These are phyloP conservation scores for Bonia amplexicaulis DNA, from an alignment of 176 grass and related monocot species.

Conservation along the genomic window DNA sequence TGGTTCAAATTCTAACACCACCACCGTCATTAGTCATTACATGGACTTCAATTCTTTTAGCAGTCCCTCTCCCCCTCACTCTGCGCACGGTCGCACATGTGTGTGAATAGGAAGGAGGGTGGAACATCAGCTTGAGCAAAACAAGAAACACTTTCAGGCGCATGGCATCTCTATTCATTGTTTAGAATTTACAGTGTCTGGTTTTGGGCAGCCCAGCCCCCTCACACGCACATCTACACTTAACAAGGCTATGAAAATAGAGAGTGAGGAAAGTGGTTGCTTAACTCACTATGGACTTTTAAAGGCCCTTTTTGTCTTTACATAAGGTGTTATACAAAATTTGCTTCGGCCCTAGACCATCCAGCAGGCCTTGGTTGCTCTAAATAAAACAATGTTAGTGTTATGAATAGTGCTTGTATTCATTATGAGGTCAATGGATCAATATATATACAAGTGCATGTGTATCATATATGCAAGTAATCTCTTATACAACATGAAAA, in stretches of 20 bases:
- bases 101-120: neutral
- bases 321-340: neutral
- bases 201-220: neutral
- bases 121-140: slow-evolving; percentile 9
- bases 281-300: neutral
- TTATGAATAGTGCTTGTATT: too few species aligned
- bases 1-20: neutral
- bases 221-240: too few species aligned
- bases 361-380: neutral
- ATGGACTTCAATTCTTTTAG: neutral
- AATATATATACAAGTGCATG: too few species aligned
- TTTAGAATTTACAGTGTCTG: neutral
- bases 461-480: too few species aligned
- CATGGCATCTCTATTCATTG: neutral
- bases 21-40: neutral
- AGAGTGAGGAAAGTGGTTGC: neutral
- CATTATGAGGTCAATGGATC: too few species aligned
- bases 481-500: too few species aligned
- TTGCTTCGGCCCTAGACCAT: neutral
- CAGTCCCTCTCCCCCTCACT: neutral
- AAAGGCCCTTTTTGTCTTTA: neutral
- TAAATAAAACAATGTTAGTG: neutral
- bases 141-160: neutral
- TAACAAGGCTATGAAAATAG: neutral
- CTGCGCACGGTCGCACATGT: neutral